Conservation (phyloP, 768 basidiomycete genomes). For the Amanita rubescens region DNA sequence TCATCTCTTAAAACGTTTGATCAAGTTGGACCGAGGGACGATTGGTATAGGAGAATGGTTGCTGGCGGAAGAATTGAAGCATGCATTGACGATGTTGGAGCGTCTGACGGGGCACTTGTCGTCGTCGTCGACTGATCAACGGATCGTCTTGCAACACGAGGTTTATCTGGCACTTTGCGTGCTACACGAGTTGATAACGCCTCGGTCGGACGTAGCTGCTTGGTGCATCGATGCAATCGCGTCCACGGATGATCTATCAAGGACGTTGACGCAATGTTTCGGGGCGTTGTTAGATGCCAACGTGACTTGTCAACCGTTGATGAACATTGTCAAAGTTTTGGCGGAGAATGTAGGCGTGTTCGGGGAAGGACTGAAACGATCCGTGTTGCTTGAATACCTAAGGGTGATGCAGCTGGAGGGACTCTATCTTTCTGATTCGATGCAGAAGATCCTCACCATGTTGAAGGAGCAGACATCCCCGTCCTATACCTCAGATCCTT, state of each 20-base stretch:
- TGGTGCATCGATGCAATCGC: constrained; percentile 40
- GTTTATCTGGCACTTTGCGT: constrained; percentile 43
- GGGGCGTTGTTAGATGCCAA: constrained; percentile 39
- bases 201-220: constrained; percentile 28
- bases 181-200: constrained; percentile 35
- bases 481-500: neutral
- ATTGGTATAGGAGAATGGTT: constrained; percentile 66
- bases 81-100: constrained; percentile 34
- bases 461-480: constrained; percentile 1
- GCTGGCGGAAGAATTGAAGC: constrained; percentile 53
- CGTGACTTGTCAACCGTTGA: constrained; percentile 37
- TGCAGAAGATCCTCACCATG: constrained; percentile 15
- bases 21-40: constrained; percentile 47
- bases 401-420: constrained; percentile 25
- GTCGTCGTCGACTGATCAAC: constrained; percentile 30
- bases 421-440: constrained; percentile 10
- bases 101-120: constrained; percentile 21
- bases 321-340: constrained; percentile 30
- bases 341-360: constrained; percentile 20
- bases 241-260: constrained; percentile 35
- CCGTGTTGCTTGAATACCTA: constrained; percentile 25
- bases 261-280: constrained; percentile 34
- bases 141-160: constrained; percentile 38
- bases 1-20: constrained; percentile 46
- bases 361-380: constrained; percentile 22